Conservation (phyloP, 169 alveolate genomes). For the Plasmodium relictum region DNA sequence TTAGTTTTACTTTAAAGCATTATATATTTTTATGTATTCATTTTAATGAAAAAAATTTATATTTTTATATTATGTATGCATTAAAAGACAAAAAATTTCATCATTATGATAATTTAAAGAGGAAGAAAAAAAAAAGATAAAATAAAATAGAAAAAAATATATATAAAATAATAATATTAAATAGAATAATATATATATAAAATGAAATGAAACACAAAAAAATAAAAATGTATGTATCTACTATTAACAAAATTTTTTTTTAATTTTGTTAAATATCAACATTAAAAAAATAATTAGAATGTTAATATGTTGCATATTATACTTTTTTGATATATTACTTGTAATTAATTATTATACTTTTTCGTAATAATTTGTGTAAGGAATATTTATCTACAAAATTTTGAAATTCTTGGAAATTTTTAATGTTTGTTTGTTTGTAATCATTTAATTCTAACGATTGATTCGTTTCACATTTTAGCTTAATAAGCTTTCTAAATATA, state of each 20-base stretch:
- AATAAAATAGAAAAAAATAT: neutral
- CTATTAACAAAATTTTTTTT: too few relatives aligned
- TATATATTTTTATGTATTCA: too few relatives aligned
- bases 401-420: slow-evolving; percentile 49
- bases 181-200: neutral
- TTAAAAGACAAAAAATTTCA: slow-evolving; percentile 1
- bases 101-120: neutral
- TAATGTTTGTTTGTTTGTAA: slow-evolving; percentile 48
- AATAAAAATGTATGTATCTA: neutral
- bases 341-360: slow-evolving; percentile 36
- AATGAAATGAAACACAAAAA: neutral
- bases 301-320: neutral
- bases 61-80: too few relatives aligned
- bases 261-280: too few relatives aligned
- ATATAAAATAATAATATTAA: too few relatives aligned
- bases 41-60: too few relatives aligned
- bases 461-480: slow-evolving; percentile 79
- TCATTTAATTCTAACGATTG: slow-evolving; percentile 34
- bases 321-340: neutral
- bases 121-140: neutral
- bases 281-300: too few relatives aligned
- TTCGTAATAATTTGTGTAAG: slow-evolving; percentile 44
- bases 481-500: slow-evolving; percentile 78
- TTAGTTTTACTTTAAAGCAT: too few relatives aligned
- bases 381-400: slow-evolving; percentile 54